phyloP scores from a whole-genome alignment of 306 rosid genomes.

The Gleditsia sinensis region DNA sequence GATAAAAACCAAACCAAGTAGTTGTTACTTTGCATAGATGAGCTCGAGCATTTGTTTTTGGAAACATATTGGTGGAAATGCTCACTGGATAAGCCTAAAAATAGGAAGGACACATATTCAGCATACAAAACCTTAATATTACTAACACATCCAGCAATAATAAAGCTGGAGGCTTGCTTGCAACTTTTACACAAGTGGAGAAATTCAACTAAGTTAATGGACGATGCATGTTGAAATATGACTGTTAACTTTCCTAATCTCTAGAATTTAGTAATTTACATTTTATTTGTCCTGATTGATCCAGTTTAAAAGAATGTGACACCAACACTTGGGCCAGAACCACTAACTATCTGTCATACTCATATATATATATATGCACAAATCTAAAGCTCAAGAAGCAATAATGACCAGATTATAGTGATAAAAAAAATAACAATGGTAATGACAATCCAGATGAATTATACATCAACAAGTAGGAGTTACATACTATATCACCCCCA shows the following conservation, averaged over 20 bases:
- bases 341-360: not conserved
- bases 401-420: not conserved
- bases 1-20: slow-evolving; percentile 86
- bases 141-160: slow-evolving; percentile 13
- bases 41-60: slow-evolving; percentile 66
- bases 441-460: slow-evolving; percentile 33
- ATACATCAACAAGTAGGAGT: slow-evolving; percentile 28
- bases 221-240: not conserved
- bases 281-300: not conserved
- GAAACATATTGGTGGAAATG: slow-evolving; percentile 39
- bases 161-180: not conserved
- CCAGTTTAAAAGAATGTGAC: not conserved
- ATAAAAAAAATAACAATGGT: not conserved
- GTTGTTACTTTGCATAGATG: slow-evolving; percentile 77
- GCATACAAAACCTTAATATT: slow-evolving; percentile 25
- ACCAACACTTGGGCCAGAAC: not conserved
- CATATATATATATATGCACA: not conserved
- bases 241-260: not conserved
- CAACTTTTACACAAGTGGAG: slow-evolving; percentile 23
- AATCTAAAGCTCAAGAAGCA: slow-evolving; percentile 26
- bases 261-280: not conserved
- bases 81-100: slow-evolving; percentile 73
- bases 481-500: slow-evolving; percentile 76
- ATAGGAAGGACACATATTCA: slow-evolving; percentile 10
- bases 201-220: slow-evolving; percentile 9